A percentile compares a stretch with the other conserved stretches of the same genome.
Conservation (phyloP, 2,329 filamentous ascomycete genomes). For the Penicillium sp. region DNA sequence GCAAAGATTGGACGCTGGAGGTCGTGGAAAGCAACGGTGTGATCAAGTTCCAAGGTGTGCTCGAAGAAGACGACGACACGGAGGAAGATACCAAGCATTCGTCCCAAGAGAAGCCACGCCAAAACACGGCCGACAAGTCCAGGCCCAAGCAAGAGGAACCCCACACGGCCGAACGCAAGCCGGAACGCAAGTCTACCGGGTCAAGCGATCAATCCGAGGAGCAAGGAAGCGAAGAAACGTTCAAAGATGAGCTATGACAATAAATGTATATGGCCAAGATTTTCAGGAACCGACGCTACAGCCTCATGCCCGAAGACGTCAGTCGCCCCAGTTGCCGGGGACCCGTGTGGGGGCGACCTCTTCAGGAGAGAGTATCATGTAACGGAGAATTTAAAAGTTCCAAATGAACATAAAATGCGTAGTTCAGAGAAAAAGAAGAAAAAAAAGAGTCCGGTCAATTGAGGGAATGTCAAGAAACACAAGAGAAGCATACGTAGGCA, state of each 20-base stretch:
- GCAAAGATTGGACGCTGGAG: constrained; percentile 78
- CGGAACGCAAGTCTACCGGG: constrained; percentile 8
- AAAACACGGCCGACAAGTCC: constrained; percentile 21
- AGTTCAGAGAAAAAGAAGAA: not conserved
- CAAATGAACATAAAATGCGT: not conserved
- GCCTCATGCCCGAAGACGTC: constrained; percentile 15
- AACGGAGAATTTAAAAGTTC: not conserved
- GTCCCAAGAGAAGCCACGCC: constrained; percentile 9
- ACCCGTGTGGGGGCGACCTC: constrained; percentile 17
- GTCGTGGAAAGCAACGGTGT: constrained; percentile 69
- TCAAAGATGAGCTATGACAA: constrained; percentile 41
- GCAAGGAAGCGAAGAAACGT: constrained; percentile 42
- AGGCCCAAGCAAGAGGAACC: constrained; percentile 22
- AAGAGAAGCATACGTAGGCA: constrained; percentile 21
- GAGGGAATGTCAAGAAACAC: not conserved
- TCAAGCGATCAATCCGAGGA: constrained; percentile 13
- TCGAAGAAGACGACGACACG: constrained; percentile 60
- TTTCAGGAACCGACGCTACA: not conserved
- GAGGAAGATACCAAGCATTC: constrained; percentile 19
- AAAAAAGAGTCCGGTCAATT: not conserved
- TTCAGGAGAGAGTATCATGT: not conserved
- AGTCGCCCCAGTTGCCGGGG: constrained; percentile 22
- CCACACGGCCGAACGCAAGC: not conserved
- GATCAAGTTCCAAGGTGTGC: constrained; percentile 69
- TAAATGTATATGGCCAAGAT: not conserved